Base-by-base conservation (phyloP, 2,329 filamentous ascomycete species). In the Annulohypoxylon truncatum region DNA sequence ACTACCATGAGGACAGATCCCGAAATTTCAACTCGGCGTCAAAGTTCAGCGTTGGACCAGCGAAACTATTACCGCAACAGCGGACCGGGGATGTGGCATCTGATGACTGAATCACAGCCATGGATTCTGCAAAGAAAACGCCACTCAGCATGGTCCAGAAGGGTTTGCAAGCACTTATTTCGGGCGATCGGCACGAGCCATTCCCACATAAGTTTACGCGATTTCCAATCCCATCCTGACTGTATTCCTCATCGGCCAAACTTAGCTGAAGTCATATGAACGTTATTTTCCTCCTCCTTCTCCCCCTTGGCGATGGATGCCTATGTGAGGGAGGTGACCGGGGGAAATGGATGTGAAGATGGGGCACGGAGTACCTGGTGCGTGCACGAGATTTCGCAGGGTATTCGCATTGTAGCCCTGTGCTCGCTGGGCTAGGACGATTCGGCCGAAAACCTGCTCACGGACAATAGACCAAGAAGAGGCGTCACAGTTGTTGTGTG, bases 381-480 rank as follows among this genome's bases (percentile, higher is more conserved):
- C 3, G 31, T 31, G 35, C n/a, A 28, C 13, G 24, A 18, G 22
- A 28, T 18, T 28, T 20, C n/a, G n/a, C 33, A 53, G 22, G 24
- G 12, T 20, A 31, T 13, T 24, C n/a, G 18, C 47, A 20, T 24
- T 24, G 6, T 22, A 51, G 15, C 13, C 4, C n/a, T 38, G 13
- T 35, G 33, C 15, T 18, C 35, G 18, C 6, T 8, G 12, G 2
- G 35, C 15, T 10, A 20, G 20, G 22, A 15, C n/a, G 35, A 42
- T 26, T 42, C 51, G 35, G 51, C 51, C 51, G 51, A 54, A 24
- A 42, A 54, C 24, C n/a, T 42, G 26, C 52, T 54, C 24, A 13
- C 15, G 15, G 35, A 53, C 31, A n/a, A 20, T 12, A 20, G 4
- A 28, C 44, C 12, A 51, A 20, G 22, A 52, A 24, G 44, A 26